A percentile compares a stretch with the other conserved stretches of the same genome.
These are phyloP conservation scores for Intubia oerlemansii DNA, from an alignment of 2,329 filamentous ascomycete species.

Conservation along the genomic window DNA sequence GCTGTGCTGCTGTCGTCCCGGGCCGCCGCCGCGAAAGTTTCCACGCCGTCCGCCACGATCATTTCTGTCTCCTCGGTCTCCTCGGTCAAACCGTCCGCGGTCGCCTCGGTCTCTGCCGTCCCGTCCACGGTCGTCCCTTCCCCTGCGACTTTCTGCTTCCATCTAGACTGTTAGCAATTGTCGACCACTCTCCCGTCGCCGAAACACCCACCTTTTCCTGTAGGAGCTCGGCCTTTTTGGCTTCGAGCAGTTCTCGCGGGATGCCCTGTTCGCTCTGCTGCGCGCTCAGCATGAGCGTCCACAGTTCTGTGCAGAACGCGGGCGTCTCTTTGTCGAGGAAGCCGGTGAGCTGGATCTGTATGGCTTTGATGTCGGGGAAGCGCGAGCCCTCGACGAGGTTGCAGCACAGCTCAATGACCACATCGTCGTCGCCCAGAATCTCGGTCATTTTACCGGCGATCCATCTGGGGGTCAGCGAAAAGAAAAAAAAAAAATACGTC, in stretches of 20 bases:
- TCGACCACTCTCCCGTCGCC: no score
- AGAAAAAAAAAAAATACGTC: background rate
- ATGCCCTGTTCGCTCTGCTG: constrained; percentile 78
- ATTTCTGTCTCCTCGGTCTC: no score
- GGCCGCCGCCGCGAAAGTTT: no score
- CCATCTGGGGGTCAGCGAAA: no score
- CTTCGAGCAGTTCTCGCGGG: constrained; percentile 82
- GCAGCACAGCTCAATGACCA: constrained; percentile 71
- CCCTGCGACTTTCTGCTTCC: constrained; percentile 68
- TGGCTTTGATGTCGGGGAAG: constrained; percentile 72
- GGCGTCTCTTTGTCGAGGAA: constrained; percentile 88
- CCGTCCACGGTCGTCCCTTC: constrained; percentile 44
- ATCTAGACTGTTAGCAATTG: constrained; percentile 27
- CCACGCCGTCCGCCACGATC: no score
- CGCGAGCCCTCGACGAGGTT: constrained; percentile 35
- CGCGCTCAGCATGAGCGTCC: constrained; percentile 78
- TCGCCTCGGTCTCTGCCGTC: no score
- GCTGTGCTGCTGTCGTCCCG: no score
- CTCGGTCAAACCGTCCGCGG: constrained; percentile 21
- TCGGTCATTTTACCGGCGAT: constrained; percentile 73
- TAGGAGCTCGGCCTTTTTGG: constrained; percentile 85
- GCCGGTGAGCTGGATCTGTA: constrained; percentile 86
- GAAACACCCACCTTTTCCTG: constrained; percentile 59
- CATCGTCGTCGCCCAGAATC: constrained; percentile 80
- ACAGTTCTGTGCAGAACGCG: constrained; percentile 79